Evolutionary conservation across 805 yeast species (phyloP), one percentile per base, ranked within the genome.

Genomic region (Candida insectalens): DNA sequence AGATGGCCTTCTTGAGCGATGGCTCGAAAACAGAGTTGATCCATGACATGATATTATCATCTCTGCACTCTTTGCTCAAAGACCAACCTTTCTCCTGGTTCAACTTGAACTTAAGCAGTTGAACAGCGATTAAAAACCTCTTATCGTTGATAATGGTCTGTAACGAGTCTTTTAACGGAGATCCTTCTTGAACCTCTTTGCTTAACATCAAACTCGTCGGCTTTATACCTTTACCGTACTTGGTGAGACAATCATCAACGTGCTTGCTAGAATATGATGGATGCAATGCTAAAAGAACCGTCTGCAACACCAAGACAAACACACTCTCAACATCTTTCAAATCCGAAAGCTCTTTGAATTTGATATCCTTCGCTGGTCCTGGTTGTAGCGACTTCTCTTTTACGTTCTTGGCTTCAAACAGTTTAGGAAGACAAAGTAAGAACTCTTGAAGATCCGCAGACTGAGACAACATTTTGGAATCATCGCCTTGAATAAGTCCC

Each of bases 1-100:
- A 29, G 3, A 53, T 30, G 8, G 56, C 36, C 5, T 34, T 33
- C 5, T 40, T 25, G 5, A 47, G 22, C 2, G 46, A 29, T 3
- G 50, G 41, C 20, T 49, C 47, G 25, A 55, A 40, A 6, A 55
- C 20, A n/a, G 58, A 53, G 14, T 50, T 37, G 5, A 54, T 33
- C 56, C 59, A 55, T 12, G 33, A 29, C 3, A 52, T 25, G 6
- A 52, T 36, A 20, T 44, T 35, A 16, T 38, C 39, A 33, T 47
- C 50, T 2, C 41, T 32, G 22, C 46, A 29, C 16, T 44, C 46
- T 5, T 20, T 18, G 6, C 36, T 37, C 8, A 36, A 12, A 2
- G 38, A 23, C 56, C 56, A 52, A 2, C 39, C 36, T 12, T 40
- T 32, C 2, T 20, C 35, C 20, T 49, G 46, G 27, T 42, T 38